Evolutionary conservation across 192 early-diverging fungal species (phyloP).

Genomic region (Linnemannia elongata): DNA sequence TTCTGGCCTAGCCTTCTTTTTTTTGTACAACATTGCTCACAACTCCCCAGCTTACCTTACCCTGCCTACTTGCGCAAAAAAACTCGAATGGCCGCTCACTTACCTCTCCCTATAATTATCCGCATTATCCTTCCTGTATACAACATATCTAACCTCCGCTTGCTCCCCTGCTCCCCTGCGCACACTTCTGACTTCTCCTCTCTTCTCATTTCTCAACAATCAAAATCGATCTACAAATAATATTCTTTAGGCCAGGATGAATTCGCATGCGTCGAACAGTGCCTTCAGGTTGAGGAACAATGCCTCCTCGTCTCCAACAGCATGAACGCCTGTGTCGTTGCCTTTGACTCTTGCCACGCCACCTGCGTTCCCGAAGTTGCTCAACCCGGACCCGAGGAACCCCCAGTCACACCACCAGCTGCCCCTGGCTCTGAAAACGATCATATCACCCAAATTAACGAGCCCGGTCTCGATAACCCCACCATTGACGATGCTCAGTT

Average conservation of each 20-base stretch:
- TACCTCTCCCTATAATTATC: not conserved
- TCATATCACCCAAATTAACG: not conserved
- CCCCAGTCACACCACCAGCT: not conserved
- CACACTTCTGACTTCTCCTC: not conserved
- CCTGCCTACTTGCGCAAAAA: not conserved
- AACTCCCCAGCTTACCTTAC: not conserved
- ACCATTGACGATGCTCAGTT: not conserved
- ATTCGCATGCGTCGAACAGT: slow-evolving; percentile 32
- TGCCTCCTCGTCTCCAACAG: slow-evolving; percentile 32
- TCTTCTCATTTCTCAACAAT: not conserved
- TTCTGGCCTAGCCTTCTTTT: not conserved
- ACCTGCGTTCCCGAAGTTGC: slow-evolving; percentile 6
- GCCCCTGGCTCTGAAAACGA: not conserved
- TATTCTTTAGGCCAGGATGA: not conserved
- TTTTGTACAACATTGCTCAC: not conserved
- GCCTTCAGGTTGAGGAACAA: slow-evolving; percentile 25
- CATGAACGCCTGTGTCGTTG: slow-evolving; percentile 12
- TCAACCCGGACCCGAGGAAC: not conserved
- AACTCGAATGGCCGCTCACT: not conserved
- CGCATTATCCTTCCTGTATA: not conserved
- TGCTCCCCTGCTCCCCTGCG: not conserved
- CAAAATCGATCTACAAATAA: not conserved
- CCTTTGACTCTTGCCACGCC: slow-evolving; percentile 31
- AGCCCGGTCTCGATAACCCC: not conserved
- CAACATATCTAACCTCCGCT: not conserved